A percentile compares a stretch with the other conserved stretches of the same genome.
These are phyloP conservation scores for Fusarium decemcellulare DNA, from an alignment of 2,329 filamentous ascomycete species.

Conservation along the genomic window DNA sequence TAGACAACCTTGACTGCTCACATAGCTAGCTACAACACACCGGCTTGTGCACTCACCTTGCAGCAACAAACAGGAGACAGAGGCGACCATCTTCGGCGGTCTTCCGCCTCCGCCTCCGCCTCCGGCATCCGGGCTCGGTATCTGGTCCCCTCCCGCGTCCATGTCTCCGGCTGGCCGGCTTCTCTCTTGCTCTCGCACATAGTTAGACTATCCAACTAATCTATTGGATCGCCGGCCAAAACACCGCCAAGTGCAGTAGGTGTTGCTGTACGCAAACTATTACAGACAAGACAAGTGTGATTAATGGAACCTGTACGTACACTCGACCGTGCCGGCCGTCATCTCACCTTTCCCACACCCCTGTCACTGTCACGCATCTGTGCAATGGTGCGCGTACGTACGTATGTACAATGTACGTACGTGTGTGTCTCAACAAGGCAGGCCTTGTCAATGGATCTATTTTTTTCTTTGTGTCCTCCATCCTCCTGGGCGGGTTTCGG, in stretches of 20 bases:
- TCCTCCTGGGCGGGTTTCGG: slow-evolving; percentile 32
- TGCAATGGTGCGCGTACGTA: neutral
- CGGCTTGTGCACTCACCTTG: neutral
- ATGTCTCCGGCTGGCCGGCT: slow-evolving; percentile 37
- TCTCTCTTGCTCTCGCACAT: neutral
- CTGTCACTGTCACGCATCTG: neutral
- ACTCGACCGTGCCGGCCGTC: neutral
- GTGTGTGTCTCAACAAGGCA: slow-evolving; percentile 6
- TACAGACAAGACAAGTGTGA: too few relatives aligned
- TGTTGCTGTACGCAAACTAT: too few relatives aligned
- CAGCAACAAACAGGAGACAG: slow-evolving; percentile 2
- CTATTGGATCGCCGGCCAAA: neutral
- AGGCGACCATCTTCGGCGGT: slow-evolving; percentile 17
- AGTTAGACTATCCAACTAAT: too few relatives aligned
- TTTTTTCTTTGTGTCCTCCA: slow-evolving; percentile 2
- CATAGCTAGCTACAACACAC: slow-evolving; percentile 5
- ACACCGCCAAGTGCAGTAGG: neutral
- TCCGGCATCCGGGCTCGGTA: slow-evolving; percentile 40
- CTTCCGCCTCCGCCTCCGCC: slow-evolving; percentile 33
- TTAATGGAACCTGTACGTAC: neutral
- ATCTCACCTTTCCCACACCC: neutral
- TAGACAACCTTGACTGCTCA: slow-evolving; percentile 20
- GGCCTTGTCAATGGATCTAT: neutral
- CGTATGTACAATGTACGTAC: slow-evolving; percentile 1
- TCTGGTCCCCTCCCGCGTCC: slow-evolving; percentile 17